Base-by-base conservation (phyloP, 495 filamentous ascomycete species). In the Aspergillus homomorphus region DNA sequence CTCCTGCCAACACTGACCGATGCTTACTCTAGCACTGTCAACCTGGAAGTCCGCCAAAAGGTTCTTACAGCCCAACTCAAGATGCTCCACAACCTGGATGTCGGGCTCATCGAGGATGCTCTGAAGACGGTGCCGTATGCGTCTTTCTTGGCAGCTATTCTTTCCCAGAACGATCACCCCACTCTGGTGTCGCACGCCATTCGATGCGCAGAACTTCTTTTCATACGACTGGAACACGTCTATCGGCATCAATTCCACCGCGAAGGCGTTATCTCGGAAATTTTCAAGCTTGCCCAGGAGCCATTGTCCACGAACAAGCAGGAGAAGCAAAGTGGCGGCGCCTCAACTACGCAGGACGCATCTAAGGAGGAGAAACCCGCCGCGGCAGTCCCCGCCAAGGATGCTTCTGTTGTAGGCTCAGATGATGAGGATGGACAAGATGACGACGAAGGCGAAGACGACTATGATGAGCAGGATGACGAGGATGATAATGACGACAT, bases 161-260 rank as follows among this genome's bases (percentile, higher is more conserved):
- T 99, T 16, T 96, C 94, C 2, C 95, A 98, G 66, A 89, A 95
- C 67, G 95, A 99, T 62, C 91, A 98, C 66, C 85, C 89, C 0
- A 87, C 87, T 8, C 76, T 99, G 9, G 92, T 98, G 15, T 89
- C 90, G 38, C 86, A 81, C 62, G 94, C 92, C 16, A 77, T 99
- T 18, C 88, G 95, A 63, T 93, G 92, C 45, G 87, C 92, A 1
- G 92, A 98, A 69, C 74, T 98, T 2, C 77, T 99, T 2, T 81
- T 97, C 64, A 85, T 87, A 60, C 87, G 95, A 16, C 73, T 98
- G 12, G 89, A 90, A 49, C 75, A 85, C 24, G 89, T 98, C 33
- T 99, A 99, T 69, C 89, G 89, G 42, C 91, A 96, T 66, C 95
- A 98, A 62, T 96, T 99, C 65, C 94, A 99, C 67, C 89, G 95